Percentiles rank a stretch among this genome's conserved stretches.
phyloP scores from a whole-genome alignment of 495 filamentous ascomycete species.

The Aspergillus conjunctus region DNA sequence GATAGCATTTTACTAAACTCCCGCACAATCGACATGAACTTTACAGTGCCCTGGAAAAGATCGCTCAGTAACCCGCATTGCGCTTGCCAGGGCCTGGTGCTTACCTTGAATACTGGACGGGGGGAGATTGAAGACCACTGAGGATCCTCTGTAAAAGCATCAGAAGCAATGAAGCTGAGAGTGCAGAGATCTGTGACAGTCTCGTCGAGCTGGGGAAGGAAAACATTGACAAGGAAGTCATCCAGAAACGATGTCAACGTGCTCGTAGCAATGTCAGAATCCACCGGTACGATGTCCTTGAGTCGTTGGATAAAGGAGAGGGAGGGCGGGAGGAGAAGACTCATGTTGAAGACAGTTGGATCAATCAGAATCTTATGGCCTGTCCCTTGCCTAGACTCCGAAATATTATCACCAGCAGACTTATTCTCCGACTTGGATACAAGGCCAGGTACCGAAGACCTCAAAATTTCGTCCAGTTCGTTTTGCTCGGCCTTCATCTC shows the following conservation, averaged over 20 bases:
- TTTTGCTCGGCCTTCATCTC: slow-evolving; percentile 81
- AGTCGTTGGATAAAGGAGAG: slow-evolving; percentile 87
- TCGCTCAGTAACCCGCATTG: slow-evolving; percentile 4
- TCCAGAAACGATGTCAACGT: slow-evolving; percentile 95
- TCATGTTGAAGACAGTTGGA: slow-evolving; percentile 98
- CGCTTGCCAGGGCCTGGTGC: not conserved
- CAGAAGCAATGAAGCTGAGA: slow-evolving; percentile 75
- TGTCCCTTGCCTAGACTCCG: slow-evolving; percentile 48
- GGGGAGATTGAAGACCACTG: slow-evolving; percentile 76
- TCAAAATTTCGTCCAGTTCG: slow-evolving; percentile 86
- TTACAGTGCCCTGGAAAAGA: slow-evolving; percentile 64
- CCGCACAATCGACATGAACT: slow-evolving; percentile 82
- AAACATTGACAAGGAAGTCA: slow-evolving; percentile 97
- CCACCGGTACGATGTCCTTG: slow-evolving; percentile 86
- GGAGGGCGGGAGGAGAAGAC: slow-evolving; percentile 88
- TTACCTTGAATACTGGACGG: slow-evolving; percentile 80
- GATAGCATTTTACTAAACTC: slow-evolving; percentile 94
- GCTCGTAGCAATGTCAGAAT: slow-evolving; percentile 78
- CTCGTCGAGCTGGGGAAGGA: slow-evolving; percentile 94
- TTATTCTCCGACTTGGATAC: slow-evolving; percentile 72
- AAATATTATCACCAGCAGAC: slow-evolving; percentile 36
- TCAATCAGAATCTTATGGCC: slow-evolving; percentile 88
- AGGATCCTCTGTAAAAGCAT: slow-evolving; percentile 86
- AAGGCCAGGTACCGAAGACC: slow-evolving; percentile 86
- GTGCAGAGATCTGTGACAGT: slow-evolving; percentile 87